Evolutionary conservation across 1,284 basidiomycete species (phyloP).

Genomic region (Macrocybe sp.): DNA sequence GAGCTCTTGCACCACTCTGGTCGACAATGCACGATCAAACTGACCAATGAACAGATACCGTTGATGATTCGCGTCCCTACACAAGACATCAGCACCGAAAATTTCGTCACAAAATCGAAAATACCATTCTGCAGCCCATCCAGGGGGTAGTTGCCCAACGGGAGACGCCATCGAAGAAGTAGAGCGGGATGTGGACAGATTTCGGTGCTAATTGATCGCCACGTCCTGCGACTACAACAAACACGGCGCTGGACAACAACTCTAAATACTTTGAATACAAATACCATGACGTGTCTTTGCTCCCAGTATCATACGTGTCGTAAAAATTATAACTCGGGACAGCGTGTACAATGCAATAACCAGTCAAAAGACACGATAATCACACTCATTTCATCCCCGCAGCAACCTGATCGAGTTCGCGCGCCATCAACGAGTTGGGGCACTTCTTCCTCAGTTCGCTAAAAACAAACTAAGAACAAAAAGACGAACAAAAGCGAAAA

Average conservation of each 20-base stretch:
- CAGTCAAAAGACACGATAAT: neutral
- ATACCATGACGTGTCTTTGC: too few relatives aligned
- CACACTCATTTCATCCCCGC: constrained; percentile 56
- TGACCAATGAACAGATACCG: constrained; percentile 78
- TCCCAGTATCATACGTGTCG: too few relatives aligned
- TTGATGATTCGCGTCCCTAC: constrained; percentile 77
- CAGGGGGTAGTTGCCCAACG: constrained; percentile 73
- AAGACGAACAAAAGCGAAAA: constrained; percentile 1
- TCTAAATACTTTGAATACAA: constrained; percentile 3
- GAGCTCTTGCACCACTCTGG: constrained; percentile 1
- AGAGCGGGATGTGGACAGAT: constrained; percentile 6
- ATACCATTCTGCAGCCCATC: constrained; percentile 89
- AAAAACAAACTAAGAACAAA: constrained; percentile 3
- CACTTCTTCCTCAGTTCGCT: constrained; percentile 68
- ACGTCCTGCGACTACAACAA: constrained; percentile 16
- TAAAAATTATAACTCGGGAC: too few relatives aligned
- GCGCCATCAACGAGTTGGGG: constrained; percentile 72
- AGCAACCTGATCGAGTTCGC: constrained; percentile 73
- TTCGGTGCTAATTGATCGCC: constrained; percentile 11
- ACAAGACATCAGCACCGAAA: constrained; percentile 6
- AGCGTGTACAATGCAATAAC: too few relatives aligned
- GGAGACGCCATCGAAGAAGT: constrained; percentile 55
- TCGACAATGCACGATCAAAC: neutral
- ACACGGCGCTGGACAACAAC: constrained; percentile 17
- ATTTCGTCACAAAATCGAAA: constrained; percentile 15